A percentile compares a stretch with the other conserved stretches of the same genome.
phyloP scores from a whole-genome alignment of 352 stramenopile species.

The Globisporangium paroecandrum region DNA sequence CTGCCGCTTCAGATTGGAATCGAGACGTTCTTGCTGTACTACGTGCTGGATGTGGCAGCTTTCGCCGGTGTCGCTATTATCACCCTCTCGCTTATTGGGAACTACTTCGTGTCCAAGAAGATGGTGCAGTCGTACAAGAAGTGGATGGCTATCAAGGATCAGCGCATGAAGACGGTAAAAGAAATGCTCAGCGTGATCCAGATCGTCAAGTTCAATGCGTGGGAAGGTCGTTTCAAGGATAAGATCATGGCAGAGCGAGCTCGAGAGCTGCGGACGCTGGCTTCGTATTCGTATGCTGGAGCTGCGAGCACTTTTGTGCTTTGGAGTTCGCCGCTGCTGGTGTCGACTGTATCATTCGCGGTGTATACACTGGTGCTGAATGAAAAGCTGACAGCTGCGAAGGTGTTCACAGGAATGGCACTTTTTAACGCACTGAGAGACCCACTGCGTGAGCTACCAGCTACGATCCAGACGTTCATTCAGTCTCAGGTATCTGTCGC shows the following conservation, averaged over 20 bases:
- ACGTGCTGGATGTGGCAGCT: constrained; percentile 21
- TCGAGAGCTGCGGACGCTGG: constrained; percentile 59
- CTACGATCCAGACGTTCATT: constrained; percentile 33
- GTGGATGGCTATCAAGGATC: constrained; percentile 30
- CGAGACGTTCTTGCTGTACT: constrained; percentile 28
- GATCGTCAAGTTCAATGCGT: constrained; percentile 91
- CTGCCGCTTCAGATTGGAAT: constrained; percentile 28
- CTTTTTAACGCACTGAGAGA: constrained; percentile 47
- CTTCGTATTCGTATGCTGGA: constrained; percentile 50
- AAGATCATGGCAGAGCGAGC: constrained; percentile 55
- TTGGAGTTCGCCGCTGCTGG: constrained; percentile 40
- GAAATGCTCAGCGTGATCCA: constrained; percentile 67
- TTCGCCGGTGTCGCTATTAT: constrained; percentile 31
- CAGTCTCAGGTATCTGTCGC: constrained; percentile 36
- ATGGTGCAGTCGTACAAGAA: constrained; percentile 14
- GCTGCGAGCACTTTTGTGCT: constrained; percentile 59
- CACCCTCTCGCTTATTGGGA: constrained; percentile 17
- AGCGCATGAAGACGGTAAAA: constrained; percentile 40
- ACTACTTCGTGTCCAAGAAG: constrained; percentile 22
- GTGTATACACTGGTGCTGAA: constrained; percentile 39
- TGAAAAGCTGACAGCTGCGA: constrained; percentile 39
- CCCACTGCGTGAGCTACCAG: constrained; percentile 33
- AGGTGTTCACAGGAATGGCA: constrained; percentile 48
- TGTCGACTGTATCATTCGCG: constrained; percentile 48
- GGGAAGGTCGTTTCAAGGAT: constrained; percentile 74